phyloP scores from a whole-genome alignment of 148 eudicot genomes.

The Salicornia ramosissima region DNA sequence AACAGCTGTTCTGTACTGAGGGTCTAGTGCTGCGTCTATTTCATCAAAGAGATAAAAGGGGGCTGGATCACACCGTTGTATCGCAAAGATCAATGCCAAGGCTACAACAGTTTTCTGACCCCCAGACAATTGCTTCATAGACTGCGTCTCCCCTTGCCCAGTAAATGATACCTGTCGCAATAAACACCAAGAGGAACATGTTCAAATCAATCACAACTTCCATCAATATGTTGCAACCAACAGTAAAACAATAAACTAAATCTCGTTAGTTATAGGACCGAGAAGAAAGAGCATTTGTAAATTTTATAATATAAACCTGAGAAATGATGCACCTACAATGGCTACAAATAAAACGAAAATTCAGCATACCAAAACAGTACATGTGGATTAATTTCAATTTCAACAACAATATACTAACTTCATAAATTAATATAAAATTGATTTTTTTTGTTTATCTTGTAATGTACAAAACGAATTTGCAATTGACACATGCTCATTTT shows the following conservation, averaged over 20 bases:
- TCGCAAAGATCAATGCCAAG: conserved; percentile 83
- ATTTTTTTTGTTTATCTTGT: no score
- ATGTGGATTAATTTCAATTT: no score
- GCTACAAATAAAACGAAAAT: no score
- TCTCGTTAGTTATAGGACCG: neutral
- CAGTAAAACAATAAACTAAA: neutral
- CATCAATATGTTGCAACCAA: neutral
- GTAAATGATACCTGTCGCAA: conserved; percentile 84
- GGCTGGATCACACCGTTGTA: conserved; percentile 98
- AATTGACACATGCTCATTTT: no score
- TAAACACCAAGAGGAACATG: conserved; percentile 3
- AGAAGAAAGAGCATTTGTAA: neutral
- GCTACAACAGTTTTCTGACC: conserved; percentile 99
- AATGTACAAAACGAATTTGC: no score
- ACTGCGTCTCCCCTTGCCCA: conserved; percentile 99
- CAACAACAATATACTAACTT: no score
- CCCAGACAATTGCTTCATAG: conserved; percentile 98
- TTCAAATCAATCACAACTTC: neutral
- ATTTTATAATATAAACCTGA: no score
- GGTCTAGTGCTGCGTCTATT: conserved; percentile 98
- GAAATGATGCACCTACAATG: no score
- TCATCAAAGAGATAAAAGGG: conserved; percentile 99
- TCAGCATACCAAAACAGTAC: no score
- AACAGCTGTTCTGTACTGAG: conserved; percentile 99
- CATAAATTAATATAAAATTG: no score